Evolutionary conservation across 2,329 filamentous ascomycete genomes (phyloP), one percentile per base, ranked within the genome.

Genomic region (Phialophora verrucosa): DNA sequence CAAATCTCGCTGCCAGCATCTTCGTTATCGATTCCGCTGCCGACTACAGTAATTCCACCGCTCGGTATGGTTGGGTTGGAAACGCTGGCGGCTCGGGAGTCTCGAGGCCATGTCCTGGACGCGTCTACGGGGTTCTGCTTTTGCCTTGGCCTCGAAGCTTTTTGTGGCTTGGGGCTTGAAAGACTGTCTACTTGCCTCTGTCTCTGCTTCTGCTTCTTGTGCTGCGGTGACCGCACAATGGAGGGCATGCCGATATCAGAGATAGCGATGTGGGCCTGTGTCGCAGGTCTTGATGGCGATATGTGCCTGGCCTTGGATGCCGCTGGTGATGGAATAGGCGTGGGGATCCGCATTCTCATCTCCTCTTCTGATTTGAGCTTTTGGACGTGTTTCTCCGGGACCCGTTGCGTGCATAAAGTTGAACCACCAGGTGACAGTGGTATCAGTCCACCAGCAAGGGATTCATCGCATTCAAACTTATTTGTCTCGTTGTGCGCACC

Each of bases 231-330:
- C 17, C 57, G 57, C 17, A 50, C 27, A n/a, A 59, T 14, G 3
- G 57, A 59, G 8, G 57, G 57, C 8, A 50, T 12, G 25, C 65
- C 65, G 20, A 67, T 64, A 4, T 50, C 42, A 10, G 62, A 58
- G 25, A 62, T 55, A 14, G 38, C 38, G 38, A 44, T 44, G 38
- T 17, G 5, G 38, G 38, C 8, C 14, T 27, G 49, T 8, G 25
- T 31, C 31, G 5, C 42, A 25, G 42, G 57, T 20, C 42, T 23
- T 3, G 57, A 59, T 29, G 25, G 25, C 27, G n/a, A 20, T 8
- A 8, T 47, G 11, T 38, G 25, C 31, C 23, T n/a, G 42, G 42
- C 42, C 27, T 14, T 32, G 57, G 35, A 49, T 17, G n/a, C n/a
- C 0, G 53, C 20, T 10, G 50, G 60, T 3, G 53, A 49, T 4